Evolutionary conservation across 257 asterid genomes (phyloP).

Genomic region (Salvia rosmarinus): DNA sequence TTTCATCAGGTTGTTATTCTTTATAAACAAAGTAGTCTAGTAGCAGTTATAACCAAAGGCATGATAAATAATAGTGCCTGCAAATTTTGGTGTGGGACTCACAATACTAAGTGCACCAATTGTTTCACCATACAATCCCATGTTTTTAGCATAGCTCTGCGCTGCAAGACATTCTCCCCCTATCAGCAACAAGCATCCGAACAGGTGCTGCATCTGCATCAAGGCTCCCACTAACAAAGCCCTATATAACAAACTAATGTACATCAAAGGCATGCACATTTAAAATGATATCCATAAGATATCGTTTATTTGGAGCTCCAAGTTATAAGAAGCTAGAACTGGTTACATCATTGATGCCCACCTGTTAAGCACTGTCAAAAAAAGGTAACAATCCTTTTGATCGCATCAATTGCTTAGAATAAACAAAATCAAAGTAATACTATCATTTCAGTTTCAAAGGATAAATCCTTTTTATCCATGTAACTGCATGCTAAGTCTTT

Average conservation of each 20-base stretch:
- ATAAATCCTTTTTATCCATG: neutral
- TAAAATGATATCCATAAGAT: neutral
- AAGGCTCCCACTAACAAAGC: slow-evolving; percentile 86
- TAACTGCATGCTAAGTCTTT: slow-evolving; percentile 7
- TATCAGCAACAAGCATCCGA: slow-evolving; percentile 75
- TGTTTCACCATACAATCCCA: no score
- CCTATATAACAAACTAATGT: slow-evolving; percentile 46
- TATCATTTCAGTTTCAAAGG: no score
- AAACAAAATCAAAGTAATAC: no score
- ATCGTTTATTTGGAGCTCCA: neutral
- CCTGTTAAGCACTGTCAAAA: slow-evolving; percentile 94
- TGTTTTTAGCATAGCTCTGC: no score
- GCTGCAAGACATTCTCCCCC: no score
- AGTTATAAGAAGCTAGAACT: neutral
- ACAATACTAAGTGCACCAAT: no score
- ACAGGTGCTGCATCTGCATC: slow-evolving; percentile 76
- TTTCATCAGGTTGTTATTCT: no score
- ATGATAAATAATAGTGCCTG: no score
- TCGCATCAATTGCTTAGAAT: slow-evolving; percentile 54
- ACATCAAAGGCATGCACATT: slow-evolving; percentile 13
- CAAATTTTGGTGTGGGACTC: no score
- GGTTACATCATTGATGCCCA: slow-evolving; percentile 26
- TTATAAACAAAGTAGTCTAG: no score
- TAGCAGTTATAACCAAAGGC: no score
- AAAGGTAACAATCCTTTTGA: slow-evolving; percentile 70